Conservation (phyloP, 768 basidiomycete species). For the Termitomyces sp. region DNA sequence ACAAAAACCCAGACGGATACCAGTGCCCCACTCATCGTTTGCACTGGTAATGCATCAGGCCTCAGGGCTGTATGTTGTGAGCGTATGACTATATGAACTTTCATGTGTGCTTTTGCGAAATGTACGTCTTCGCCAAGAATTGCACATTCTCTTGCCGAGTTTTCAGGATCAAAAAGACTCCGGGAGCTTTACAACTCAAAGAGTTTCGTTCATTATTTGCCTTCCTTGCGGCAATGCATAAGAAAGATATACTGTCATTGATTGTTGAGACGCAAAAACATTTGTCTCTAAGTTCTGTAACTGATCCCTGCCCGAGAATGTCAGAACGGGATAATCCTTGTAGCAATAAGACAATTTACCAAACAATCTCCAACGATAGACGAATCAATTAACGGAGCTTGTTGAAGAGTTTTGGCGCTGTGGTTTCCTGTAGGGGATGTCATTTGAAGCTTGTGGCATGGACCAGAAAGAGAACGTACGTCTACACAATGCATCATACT, state of each 20-base stretch:
- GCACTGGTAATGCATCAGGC: slow-evolving; percentile 54
- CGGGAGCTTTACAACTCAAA: no score
- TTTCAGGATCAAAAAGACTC: no score
- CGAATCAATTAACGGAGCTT: slow-evolving; percentile 51
- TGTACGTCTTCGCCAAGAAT: neutral
- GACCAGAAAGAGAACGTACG: slow-evolving; percentile 37
- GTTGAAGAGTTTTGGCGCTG: slow-evolving; percentile 78
- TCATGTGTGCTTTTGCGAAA: neutral
- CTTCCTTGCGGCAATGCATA: neutral
- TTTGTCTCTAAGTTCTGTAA: neutral
- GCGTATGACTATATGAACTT: neutral
- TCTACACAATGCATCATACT: slow-evolving; percentile 95
- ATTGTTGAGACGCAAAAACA: neutral
- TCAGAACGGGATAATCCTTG: neutral
- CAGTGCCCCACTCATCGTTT: slow-evolving; percentile 87
- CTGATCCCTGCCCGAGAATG: neutral
- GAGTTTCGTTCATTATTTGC: no score
- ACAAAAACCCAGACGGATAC: slow-evolving; percentile 85
- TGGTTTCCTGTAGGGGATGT: slow-evolving; percentile 31
- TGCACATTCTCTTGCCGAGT: neutral
- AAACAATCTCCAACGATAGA: neutral
- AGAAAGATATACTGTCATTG: neutral
- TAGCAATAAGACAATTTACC: neutral
- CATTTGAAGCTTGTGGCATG: slow-evolving; percentile 28
- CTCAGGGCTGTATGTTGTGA: neutral